phyloP scores from a whole-genome alignment of 2,329 filamentous ascomycete species.

The Arthrocladium fulminans region DNA sequence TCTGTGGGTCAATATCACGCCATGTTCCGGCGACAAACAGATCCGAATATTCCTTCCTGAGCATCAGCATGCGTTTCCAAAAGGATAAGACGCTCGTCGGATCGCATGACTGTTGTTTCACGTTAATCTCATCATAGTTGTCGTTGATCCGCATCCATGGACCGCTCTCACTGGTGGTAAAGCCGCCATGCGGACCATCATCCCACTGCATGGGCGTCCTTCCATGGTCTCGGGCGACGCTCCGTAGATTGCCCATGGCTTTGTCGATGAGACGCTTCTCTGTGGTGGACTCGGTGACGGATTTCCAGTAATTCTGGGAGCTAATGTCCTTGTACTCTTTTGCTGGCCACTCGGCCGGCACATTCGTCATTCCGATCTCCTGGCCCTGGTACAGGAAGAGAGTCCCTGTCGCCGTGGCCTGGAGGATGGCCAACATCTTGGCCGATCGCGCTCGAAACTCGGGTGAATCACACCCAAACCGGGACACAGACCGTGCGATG shows the following conservation, averaged over 20 bases:
- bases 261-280: constrained; percentile 1
- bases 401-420: constrained; percentile 46
- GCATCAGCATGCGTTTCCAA: constrained; percentile 48
- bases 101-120: constrained; percentile 43
- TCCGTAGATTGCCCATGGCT: not conserved
- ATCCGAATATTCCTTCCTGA: constrained; percentile 48
- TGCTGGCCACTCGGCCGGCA: constrained; percentile 40
- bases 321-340: constrained; percentile 27
- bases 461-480: constrained; percentile 43
- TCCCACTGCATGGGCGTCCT: constrained; percentile 63
- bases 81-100: constrained; percentile 46
- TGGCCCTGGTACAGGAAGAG: no score
- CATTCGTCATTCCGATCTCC: constrained; percentile 50
- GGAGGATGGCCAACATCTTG: constrained; percentile 52
- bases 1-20: not conserved
- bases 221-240: constrained; percentile 48
- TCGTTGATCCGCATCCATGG: constrained; percentile 45
- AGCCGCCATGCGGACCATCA: constrained; percentile 49
- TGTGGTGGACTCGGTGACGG: not conserved
- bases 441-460: constrained; percentile 43
- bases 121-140: constrained; percentile 40
- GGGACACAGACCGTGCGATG: constrained; percentile 49
- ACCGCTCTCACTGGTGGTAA: constrained; percentile 27
- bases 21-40: constrained; percentile 38
- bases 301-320: constrained; percentile 37